Conservation (phyloP, 768 basidiomycete genomes). For the Brasilioporus rufonigricans region DNA sequence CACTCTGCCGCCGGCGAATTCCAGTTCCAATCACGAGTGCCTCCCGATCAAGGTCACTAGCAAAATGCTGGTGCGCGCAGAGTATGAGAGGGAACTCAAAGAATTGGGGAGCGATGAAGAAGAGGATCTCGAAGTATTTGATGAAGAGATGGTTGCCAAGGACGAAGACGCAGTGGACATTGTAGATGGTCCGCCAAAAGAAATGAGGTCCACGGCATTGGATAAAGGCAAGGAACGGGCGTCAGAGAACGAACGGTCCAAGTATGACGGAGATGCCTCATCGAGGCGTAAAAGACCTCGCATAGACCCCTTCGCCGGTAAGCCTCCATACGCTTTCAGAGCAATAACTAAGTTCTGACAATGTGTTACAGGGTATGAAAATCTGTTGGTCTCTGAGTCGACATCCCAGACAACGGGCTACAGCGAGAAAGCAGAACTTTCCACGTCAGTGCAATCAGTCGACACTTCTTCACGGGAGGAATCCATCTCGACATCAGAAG, state of each 20-base stretch:
- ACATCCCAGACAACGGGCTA: background rate
- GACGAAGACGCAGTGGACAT: constrained; percentile 9
- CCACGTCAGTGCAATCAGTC: background rate
- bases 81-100: constrained; percentile 57
- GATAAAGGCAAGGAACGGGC: constrained; percentile 40
- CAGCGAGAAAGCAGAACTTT: constrained; percentile 10
- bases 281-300: constrained; percentile 49
- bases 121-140: constrained; percentile 38
- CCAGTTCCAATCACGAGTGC: constrained; percentile 20
- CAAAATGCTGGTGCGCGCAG: constrained; percentile 71
- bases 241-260: constrained; percentile 22
- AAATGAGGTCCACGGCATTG: background rate
- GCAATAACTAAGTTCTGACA: background rate
- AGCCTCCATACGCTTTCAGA: background rate
- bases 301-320: constrained; percentile 70
- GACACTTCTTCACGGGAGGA: constrained; percentile 18
- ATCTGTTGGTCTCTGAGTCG: constrained; percentile 7
- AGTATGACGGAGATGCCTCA: constrained; percentile 11
- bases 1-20: background rate
- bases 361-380: constrained; percentile 31
- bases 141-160: constrained; percentile 19
- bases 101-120: constrained; percentile 43
- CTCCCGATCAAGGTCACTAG: constrained; percentile 59
- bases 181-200: background rate
- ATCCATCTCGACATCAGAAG: constrained; percentile 23